Evolutionary conservation across 257 asterid species (phyloP), one percentile per base, ranked within the genome.

Genomic region (Parsonsia alboflavescens): DNA sequence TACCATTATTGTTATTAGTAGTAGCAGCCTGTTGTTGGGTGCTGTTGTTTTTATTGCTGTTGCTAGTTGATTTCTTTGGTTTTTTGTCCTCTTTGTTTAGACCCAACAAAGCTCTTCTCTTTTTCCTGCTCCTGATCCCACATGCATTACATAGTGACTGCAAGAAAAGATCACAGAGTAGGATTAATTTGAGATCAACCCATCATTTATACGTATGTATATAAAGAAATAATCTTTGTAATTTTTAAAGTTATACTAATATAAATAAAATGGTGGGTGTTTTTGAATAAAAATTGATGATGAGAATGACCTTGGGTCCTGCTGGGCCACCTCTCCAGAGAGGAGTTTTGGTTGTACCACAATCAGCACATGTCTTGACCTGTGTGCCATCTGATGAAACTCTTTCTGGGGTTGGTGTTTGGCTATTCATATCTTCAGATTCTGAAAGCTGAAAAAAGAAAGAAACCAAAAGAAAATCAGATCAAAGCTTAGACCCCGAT

Each of bases 261-360:
- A 10, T 5, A 7, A 19, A 22, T 11, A 39, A 45, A 44, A 15
- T 21, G 71, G 46, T 28, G 24, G n/a, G 10, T 26, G 10, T 17
- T 33, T 33, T 33, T 33, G 39, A 1, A 6, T 17, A n/a, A 10
- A 19, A 10, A 48, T 53, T 11, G 63, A 2, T n/a, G 39, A 28
- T 57, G 58, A 16, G 59, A 16, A 36, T 30, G 68, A 89, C 99
- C 97, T 94, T 94, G 75, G 98, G 98, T 50, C 98, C 98, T 77
- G 96, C 98, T 46, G 99, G 97, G 78, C 99, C 99, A 72, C 99
- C 96, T n/a, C 99, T 76, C 98, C 99, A 94, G 12, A 94, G 96
- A 6, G 99, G 99, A 46, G 98, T 94, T 84, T 89, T 92, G 10
- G 91, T 88, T 63, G 98, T 89, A 49, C 99, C 98, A 33, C 98